A percentile compares a stretch with the other conserved stretches of the same genome.
Conservation (phyloP, 2,329 filamentous ascomycete species). For the Colletotrichum sp. region DNA sequence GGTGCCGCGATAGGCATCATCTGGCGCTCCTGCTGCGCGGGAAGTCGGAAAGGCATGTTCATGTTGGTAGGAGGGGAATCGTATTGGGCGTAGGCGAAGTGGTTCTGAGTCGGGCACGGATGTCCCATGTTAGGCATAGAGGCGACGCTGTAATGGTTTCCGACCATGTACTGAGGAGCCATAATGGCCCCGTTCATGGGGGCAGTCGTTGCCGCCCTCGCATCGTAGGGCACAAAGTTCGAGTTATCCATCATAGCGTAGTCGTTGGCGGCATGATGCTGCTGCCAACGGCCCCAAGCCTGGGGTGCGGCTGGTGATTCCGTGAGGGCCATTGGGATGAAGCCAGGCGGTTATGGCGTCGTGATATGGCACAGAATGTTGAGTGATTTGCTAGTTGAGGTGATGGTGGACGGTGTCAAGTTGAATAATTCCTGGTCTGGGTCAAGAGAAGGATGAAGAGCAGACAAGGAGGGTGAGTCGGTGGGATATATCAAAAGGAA, state of each 20-base stretch:
- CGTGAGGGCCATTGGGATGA: slow-evolving; percentile 49
- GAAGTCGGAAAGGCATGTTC: slow-evolving; percentile 36
- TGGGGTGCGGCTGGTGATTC: slow-evolving; percentile 48
- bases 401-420: background rate
- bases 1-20: slow-evolving; percentile 2
- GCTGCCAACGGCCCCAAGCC: slow-evolving; percentile 61
- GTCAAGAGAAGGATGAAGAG: slow-evolving; percentile 1
- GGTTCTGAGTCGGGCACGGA: slow-evolving; percentile 43
- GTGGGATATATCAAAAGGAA: slow-evolving; percentile 1
- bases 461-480: background rate
- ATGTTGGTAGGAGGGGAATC: slow-evolving; percentile 37
- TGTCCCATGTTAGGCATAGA: slow-evolving; percentile 48
- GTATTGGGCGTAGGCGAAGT: slow-evolving; percentile 51
- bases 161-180: slow-evolving; percentile 52
- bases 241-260: slow-evolving; percentile 55
- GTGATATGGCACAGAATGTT: background rate
- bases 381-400: background rate
- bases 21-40: slow-evolving; percentile 31
- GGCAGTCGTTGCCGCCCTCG: slow-evolving; percentile 40
- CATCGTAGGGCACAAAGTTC: slow-evolving; percentile 55
- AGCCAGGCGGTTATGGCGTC: background rate
- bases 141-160: slow-evolving; percentile 47
- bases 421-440: background rate
- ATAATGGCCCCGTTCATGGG: slow-evolving; percentile 49
- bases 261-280: slow-evolving; percentile 45